Evolutionary conservation across 2,329 filamentous ascomycete genomes (phyloP), one percentile per base, ranked within the genome.

Genomic region (Colletotrichum destructivum): DNA sequence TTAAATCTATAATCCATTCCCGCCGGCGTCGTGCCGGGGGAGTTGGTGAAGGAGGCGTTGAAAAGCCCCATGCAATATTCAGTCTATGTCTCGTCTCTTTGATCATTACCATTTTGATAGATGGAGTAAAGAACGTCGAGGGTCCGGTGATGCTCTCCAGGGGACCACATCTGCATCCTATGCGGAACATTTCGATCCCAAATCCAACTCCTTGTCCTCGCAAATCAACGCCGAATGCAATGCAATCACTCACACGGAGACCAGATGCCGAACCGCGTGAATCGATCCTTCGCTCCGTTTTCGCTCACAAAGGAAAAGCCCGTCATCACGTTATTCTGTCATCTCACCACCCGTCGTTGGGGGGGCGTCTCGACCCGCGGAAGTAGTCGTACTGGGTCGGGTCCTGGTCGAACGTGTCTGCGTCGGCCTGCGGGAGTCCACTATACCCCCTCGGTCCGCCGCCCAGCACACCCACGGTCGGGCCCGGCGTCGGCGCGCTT

Each of bases 381-480:
- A 90, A 90, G 75, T 90, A 90, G 77, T 90, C 88, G 74, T 90
- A 90, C 71, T 85, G 83, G 75, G 83, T 79, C 11, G 87, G 86
- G 52, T 88, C 86, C 23, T 77, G 78, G 11, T 76, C 62, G 4
- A 78, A 42, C n/a, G 66, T 77, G 26, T 82, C 78, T 11, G 82
- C 80, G 66, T 90, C 88, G 51, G 81, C 79, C 76, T 91, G 89
- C 0, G 89, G 86, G 65, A 92, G 78, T 35, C 86, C 86, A 16
- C 88, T 90, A 77, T 92, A 92, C 0, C 90, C 89, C 62, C 84
- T 82, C 1, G 88, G 88, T 2, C 89, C 89, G 64, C 88, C 88
- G 21, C 88, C 89, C 21, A 90, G 78, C 72, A 88, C 87, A 13
- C 88, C 87, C 5, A 80, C 75, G 13, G 85, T 85, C 1, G 85